phyloP scores from a whole-genome alignment of 352 stramenopile species.

The Globisporangium acanthophoron region DNA sequence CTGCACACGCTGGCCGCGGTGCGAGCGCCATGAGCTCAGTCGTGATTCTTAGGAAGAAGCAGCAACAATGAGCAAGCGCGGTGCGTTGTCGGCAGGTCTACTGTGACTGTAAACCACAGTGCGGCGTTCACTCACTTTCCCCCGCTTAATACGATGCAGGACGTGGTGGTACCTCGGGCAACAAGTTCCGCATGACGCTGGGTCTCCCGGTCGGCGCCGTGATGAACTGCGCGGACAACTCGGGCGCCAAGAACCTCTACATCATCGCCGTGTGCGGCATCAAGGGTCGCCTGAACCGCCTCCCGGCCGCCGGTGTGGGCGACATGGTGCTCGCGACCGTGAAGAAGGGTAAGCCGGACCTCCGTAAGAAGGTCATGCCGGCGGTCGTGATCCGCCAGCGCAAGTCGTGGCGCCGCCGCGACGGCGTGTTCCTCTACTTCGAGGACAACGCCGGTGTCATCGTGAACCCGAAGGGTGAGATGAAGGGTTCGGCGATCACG shows the following conservation, averaged over 20 bases:
- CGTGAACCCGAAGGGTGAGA: slow-evolving; percentile 99
- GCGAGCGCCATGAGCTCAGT: slow-evolving; percentile 24
- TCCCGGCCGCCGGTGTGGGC: slow-evolving; percentile 97
- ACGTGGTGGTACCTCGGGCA: slow-evolving; percentile 95
- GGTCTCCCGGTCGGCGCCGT: slow-evolving; percentile 98
- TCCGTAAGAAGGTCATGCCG: slow-evolving; percentile 99
- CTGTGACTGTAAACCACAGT: not conserved
- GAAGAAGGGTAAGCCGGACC: slow-evolving; percentile 99
- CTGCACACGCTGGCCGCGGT: not conserved
- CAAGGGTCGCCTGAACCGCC: slow-evolving; percentile 98
- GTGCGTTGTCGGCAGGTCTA: slow-evolving; percentile 22
- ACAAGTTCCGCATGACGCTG: slow-evolving; percentile 99
- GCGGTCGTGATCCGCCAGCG: slow-evolving; percentile 99
- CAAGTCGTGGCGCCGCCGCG: slow-evolving; percentile 99
- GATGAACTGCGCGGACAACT: slow-evolving; percentile 99
- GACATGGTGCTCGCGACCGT: slow-evolving; percentile 99
- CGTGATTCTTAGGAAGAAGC: slow-evolving; percentile 82
- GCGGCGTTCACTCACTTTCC: no score
- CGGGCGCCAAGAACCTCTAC: slow-evolving; percentile 99
- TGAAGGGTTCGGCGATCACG: slow-evolving; percentile 99
- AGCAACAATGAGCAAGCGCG: slow-evolving; percentile 81
- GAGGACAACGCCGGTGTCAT: slow-evolving; percentile 99
- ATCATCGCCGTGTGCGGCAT: slow-evolving; percentile 99
- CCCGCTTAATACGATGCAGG: slow-evolving; percentile 32
- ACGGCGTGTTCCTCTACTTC: slow-evolving; percentile 99